These are phyloP conservation scores for Aleurites moluccanus DNA, from an alignment of 441 rosid species.

Conservation along the genomic window DNA sequence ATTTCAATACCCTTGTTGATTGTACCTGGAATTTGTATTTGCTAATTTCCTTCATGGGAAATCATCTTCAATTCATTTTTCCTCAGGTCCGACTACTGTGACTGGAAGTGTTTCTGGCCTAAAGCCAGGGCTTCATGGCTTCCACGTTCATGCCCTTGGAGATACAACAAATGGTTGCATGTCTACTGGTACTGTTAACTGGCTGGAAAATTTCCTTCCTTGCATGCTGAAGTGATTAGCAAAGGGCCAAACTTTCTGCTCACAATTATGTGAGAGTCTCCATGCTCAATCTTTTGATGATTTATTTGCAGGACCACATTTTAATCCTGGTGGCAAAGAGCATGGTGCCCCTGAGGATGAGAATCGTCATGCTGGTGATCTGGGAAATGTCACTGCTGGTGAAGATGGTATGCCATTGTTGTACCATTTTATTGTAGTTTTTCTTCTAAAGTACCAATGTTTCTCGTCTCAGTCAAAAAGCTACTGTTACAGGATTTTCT, in stretches of 20 bases:
- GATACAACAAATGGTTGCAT: slow-evolving; percentile 98
- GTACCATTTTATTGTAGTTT: not conserved
- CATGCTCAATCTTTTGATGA: not conserved
- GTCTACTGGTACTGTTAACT: slow-evolving; percentile 69
- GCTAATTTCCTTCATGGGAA: slow-evolving; percentile 1
- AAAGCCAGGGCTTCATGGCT: slow-evolving; percentile 89
- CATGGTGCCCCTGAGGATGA: slow-evolving; percentile 93
- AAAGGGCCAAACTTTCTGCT: not conserved
- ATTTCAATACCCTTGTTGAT: not conserved
- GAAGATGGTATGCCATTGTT: slow-evolving; percentile 59
- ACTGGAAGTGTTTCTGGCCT: slow-evolving; percentile 75
- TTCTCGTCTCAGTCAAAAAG: not conserved
- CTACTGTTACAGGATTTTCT: not conserved
- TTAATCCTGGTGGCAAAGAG: slow-evolving; percentile 77
- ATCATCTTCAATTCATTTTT: slow-evolving; percentile 10
- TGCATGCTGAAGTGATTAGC: not conserved
- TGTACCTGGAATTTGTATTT: not conserved
- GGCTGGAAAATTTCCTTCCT: not conserved
- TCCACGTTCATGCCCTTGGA: slow-evolving; percentile 93
- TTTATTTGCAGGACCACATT: slow-evolving; percentile 74
- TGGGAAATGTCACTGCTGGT: slow-evolving; percentile 78
- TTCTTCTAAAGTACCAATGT: not conserved
- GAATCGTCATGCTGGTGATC: slow-evolving; percentile 93
- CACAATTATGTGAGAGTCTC: not conserved
- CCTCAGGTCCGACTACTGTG: slow-evolving; percentile 72